Evolutionary conservation across 345 rosid genomes (phyloP).

Genomic region (Nephelium lappaceum): DNA sequence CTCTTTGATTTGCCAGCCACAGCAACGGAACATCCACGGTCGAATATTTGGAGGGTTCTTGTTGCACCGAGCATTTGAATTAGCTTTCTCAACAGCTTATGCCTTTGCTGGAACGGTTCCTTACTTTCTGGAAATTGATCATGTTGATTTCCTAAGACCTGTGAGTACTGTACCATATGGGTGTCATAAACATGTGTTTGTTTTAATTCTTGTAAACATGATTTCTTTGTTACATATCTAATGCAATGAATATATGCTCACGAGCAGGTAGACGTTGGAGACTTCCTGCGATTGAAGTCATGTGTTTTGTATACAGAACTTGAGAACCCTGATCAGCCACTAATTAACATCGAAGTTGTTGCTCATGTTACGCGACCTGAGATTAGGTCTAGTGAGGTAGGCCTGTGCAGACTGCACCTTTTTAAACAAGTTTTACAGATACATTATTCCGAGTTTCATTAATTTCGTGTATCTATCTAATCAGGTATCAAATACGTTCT

Average conservation of each 20-base stretch:
- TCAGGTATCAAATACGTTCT: conserved; percentile 82
- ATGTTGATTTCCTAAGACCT: conserved; percentile 83
- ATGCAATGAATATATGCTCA: neutral
- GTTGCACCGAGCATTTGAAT: conserved; percentile 83
- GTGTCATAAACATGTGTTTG: neutral
- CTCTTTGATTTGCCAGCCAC: conserved; percentile 83
- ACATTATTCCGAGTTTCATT: conserved; percentile 12
- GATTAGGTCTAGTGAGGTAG: conserved; percentile 88
- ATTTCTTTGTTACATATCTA: neutral
- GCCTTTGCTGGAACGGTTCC: conserved; percentile 84
- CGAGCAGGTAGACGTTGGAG: conserved; percentile 82
- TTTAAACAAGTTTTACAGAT: neutral
- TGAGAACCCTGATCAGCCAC: conserved; percentile 66
- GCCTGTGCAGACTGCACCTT: conserved; percentile 3
- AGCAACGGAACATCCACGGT: conserved; percentile 81
- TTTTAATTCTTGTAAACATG: neutral
- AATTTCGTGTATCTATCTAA: conserved; percentile 13
- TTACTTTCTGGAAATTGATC: conserved; percentile 82
- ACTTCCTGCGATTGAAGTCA: conserved; percentile 77
- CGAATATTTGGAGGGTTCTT: conserved; percentile 80
- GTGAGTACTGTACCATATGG: conserved; percentile 39
- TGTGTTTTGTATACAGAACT: conserved; percentile 77
- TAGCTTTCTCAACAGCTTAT: conserved; percentile 89
- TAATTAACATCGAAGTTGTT: conserved; percentile 83
- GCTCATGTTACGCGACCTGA: conserved; percentile 98